Conservation (phyloP, 202 grass and related monocot genomes). For the Carex arenaria region DNA sequence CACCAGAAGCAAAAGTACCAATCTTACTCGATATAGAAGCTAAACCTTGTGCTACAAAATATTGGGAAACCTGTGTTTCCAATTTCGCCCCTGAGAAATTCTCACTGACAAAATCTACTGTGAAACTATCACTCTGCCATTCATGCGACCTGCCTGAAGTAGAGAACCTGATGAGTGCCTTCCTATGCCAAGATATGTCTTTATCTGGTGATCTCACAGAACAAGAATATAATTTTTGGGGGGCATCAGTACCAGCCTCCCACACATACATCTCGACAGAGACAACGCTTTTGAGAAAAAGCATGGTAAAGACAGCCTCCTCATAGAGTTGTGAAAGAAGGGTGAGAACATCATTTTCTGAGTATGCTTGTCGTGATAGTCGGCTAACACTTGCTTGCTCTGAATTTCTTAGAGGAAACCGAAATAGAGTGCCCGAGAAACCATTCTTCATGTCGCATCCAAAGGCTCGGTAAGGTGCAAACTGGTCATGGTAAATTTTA, state of each 20-base stretch:
- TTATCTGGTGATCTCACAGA: slow-evolving; percentile 52
- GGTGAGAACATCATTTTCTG: slow-evolving; percentile 65
- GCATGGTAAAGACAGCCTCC: slow-evolving; percentile 76
- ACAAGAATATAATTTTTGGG: slow-evolving; percentile 69
- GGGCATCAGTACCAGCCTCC: slow-evolving; percentile 56
- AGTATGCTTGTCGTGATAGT: slow-evolving; percentile 77
- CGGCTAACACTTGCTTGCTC: slow-evolving; percentile 64
- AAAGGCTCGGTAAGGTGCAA: slow-evolving; percentile 73
- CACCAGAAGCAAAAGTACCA: slow-evolving; percentile 65
- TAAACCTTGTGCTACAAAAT: slow-evolving; percentile 82
- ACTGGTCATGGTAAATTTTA: slow-evolving; percentile 63
- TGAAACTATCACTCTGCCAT: slow-evolving; percentile 57
- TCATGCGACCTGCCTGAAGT: slow-evolving; percentile 37
- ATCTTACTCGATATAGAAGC: slow-evolving; percentile 78
- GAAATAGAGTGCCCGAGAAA: slow-evolving; percentile 88
- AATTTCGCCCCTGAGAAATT: slow-evolving; percentile 39
- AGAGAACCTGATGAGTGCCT: slow-evolving; percentile 76
- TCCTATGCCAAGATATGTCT: slow-evolving; percentile 64
- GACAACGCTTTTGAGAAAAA: slow-evolving; percentile 89
- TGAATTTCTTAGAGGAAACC: slow-evolving; percentile 72
- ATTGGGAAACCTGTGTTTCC: slow-evolving; percentile 62
- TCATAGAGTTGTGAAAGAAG: slow-evolving; percentile 72
- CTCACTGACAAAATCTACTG: slow-evolving; percentile 67
- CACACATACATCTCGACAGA: slow-evolving; percentile 91
- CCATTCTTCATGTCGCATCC: slow-evolving; percentile 75